Base-by-base conservation (phyloP, 352 stramenopile species). In the Phytophthora pistaciae region DNA sequence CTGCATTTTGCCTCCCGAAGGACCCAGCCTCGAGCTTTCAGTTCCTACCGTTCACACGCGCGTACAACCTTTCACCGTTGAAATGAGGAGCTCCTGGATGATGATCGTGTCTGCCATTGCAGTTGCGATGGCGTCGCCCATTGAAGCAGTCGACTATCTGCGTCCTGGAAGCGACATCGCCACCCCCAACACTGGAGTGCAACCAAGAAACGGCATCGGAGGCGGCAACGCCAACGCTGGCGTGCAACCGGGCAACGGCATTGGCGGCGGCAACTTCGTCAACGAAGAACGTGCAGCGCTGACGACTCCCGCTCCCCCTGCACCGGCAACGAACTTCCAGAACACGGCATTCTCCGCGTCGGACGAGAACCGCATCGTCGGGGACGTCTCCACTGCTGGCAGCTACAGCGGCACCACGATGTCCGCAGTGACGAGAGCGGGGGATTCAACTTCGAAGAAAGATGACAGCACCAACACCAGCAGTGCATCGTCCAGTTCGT, bases 271-370 rank as follows among this genome's bases (percentile, higher is more conserved):
- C 13, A 54, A 52, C 1, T 75, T 75, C 38, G 60, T 71, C 42
- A 71, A 75, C 31, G 44, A 64, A 16, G 23, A 38, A 10, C 29
- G 29, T 1, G 0, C 29, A 31, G 8, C 5, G 21, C 33, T 14
- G 1, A 29, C 10, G 16, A 70, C 61, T 1, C 33, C 44, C 18
- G 44, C 44, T 1, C 5, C 18, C 8, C 18, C 40, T 21, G 40
- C 40, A 21, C 40, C 40, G 13, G 40, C 66, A 55, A 23, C 59
- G 23, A 23, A 70, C 27, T 74, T 77, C 57, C 25, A 70, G 5
- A 77, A 66, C 55, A 74, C 65, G 6, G 70, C n/a, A 16, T 27
- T 70, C 13, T 67, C 60, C 5, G 46, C 64, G 29, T 42, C 9
- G 10, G 60, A 74, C 42, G 59, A 63, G 21, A 49, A 23, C n/a